Evolutionary conservation across 768 basidiomycete species (phyloP).

Genomic region (Xerocomellus chrysenteron): DNA sequence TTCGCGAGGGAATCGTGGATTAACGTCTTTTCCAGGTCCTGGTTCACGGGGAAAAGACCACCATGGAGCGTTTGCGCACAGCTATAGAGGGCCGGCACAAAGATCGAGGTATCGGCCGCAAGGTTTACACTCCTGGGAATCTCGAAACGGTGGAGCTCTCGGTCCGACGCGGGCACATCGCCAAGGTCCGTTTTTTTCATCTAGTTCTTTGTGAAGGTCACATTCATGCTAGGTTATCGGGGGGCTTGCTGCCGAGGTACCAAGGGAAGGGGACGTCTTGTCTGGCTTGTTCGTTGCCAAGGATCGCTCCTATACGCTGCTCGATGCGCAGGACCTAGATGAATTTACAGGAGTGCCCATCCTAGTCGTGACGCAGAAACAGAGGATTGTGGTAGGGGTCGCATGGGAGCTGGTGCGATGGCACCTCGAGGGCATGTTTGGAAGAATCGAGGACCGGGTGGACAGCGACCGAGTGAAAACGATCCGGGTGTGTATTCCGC

Average conservation of each 20-base stretch:
- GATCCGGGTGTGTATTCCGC: slow-evolving; percentile 55
- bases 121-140: slow-evolving; percentile 92
- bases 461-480: slow-evolving; percentile 61
- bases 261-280: slow-evolving; percentile 65
- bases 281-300: slow-evolving; percentile 88
- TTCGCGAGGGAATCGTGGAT: not conserved
- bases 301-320: slow-evolving; percentile 90
- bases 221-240: slow-evolving; percentile 71
- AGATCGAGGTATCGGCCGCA: slow-evolving; percentile 85
- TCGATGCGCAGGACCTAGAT: slow-evolving; percentile 84
- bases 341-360: slow-evolving; percentile 89
- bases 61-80: slow-evolving; percentile 83
- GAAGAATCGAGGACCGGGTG: slow-evolving; percentile 65
- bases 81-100: slow-evolving; percentile 84
- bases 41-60: slow-evolving; percentile 91
- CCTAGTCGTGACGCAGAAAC: slow-evolving; percentile 79
- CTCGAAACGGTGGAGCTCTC: slow-evolving; percentile 83
- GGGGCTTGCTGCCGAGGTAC: slow-evolving; percentile 71
- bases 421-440: slow-evolving; percentile 96
- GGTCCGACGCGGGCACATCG: slow-evolving; percentile 84
- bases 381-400: slow-evolving; percentile 77
- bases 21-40: slow-evolving; percentile 55
- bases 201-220: not conserved
- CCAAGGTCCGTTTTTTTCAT: slow-evolving; percentile 60
- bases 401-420: slow-evolving; percentile 91